phyloP scores from a whole-genome alignment of 2,329 filamentous ascomycete species.

The Alternaria triticimaculans region DNA sequence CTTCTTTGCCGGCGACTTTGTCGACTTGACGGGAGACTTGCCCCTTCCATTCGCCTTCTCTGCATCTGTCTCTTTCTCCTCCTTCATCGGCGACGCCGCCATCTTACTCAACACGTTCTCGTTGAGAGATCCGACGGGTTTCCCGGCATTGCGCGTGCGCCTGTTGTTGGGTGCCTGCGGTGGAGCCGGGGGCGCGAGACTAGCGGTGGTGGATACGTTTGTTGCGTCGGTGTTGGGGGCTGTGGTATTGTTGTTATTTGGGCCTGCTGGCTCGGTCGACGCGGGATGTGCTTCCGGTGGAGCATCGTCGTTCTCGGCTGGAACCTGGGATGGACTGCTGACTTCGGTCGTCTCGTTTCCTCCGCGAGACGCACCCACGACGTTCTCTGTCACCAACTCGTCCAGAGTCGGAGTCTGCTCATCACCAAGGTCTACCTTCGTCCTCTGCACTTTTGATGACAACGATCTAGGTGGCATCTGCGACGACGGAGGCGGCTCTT shows the following conservation, averaged over 20 bases:
- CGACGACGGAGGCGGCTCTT: neutral
- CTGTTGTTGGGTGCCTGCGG: neutral
- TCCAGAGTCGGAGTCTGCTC: neutral
- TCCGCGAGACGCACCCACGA: rapidly evolving
- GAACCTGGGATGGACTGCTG: neutral
- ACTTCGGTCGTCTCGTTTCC: neutral
- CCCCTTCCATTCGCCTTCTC: neutral
- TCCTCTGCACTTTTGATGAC: neutral
- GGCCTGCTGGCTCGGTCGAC: neutral
- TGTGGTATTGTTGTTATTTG: neutral
- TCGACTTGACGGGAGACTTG: neutral
- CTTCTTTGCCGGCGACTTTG: neutral
- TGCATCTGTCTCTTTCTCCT: neutral
- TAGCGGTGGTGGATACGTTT: rapidly evolving
- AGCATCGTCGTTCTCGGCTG: neutral
- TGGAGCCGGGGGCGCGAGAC: neutral
- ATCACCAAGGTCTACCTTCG: neutral
- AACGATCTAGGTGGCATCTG: neutral
- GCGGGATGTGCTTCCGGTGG: neutral
- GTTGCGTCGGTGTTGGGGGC: neutral
- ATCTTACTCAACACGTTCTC: neutral
- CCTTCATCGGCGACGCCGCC: neutral
- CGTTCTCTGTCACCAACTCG: neutral
- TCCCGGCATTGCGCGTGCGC: neutral
- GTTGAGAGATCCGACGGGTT: neutral